Evolutionary conservation across 257 asterid genomes (phyloP).

Genomic region (Scutellaria minor): DNA sequence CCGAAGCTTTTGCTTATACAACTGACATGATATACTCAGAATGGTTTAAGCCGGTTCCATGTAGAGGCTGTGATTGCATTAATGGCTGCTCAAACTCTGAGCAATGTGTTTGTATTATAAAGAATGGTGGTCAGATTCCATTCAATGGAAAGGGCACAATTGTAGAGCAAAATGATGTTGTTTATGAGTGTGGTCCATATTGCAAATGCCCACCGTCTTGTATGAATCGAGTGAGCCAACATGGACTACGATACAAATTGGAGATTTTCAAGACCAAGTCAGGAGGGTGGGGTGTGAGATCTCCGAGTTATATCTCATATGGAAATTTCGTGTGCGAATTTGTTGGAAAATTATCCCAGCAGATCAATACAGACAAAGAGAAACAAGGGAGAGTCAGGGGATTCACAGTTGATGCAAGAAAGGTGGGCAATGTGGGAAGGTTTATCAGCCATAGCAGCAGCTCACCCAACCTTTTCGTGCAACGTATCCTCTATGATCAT

Average conservation of each 20-base stretch:
- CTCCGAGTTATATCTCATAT: constrained; percentile 36
- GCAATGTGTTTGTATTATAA: constrained; percentile 44
- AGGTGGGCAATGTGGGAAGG: constrained; percentile 60
- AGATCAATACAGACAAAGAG: constrained; percentile 1
- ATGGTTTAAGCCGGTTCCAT: constrained; percentile 28
- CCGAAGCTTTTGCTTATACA: constrained; percentile 48
- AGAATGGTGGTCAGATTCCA: constrained; percentile 54
- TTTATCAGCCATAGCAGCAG: constrained; percentile 50
- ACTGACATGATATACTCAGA: constrained; percentile 36
- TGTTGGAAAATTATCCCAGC: constrained; percentile 45
- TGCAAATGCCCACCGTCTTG: constrained; percentile 66
- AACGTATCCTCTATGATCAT: constrained; percentile 47
- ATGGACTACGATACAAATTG: constrained; percentile 43
- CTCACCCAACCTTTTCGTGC: constrained; percentile 51
- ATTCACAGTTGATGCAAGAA: constrained; percentile 45
- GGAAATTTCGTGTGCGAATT: constrained; percentile 66
- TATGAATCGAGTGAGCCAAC: constrained; percentile 54
- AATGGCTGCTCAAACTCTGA: constrained; percentile 47
- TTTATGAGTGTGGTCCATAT: constrained; percentile 59
- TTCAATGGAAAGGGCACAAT: constrained; percentile 44
- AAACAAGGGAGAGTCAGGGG: background rate
- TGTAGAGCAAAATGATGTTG: constrained; percentile 26
- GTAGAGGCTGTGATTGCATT: constrained; percentile 47
- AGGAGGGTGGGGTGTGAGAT: constrained; percentile 62
- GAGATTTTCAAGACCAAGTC: constrained; percentile 52